phyloP scores from a whole-genome alignment of 192 early-diverging fungal genomes.

The Coemansia aciculifera region DNA sequence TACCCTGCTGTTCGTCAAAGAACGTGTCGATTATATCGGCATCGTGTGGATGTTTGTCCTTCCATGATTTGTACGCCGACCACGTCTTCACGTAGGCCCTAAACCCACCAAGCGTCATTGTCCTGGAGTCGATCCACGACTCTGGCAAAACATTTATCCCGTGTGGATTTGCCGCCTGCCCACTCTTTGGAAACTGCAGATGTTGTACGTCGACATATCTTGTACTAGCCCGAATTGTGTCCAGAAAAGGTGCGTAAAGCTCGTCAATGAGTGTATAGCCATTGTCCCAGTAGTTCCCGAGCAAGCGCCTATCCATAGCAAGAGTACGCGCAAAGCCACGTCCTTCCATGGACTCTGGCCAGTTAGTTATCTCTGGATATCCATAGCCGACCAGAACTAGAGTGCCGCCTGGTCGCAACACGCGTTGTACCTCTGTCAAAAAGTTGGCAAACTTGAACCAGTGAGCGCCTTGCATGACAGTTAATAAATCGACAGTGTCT shows the following conservation, averaged over 20 bases:
- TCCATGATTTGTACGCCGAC: conserved; percentile 40
- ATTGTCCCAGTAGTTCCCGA: conserved; percentile 23
- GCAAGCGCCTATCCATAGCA: conserved; percentile 11
- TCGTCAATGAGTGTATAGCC: conserved; percentile 21
- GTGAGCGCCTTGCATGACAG: conserved; percentile 45
- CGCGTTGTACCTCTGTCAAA: conserved; percentile 27
- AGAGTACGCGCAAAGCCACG: conserved; percentile 18
- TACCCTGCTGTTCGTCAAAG: conserved; percentile 18
- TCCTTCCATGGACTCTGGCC: conserved; percentile 19
- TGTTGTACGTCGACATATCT: conserved; percentile 15
- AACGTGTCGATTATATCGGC: conserved; percentile 16
- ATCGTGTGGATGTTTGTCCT: conserved; percentile 11
- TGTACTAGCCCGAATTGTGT: not conserved
- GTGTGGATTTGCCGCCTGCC: not conserved
- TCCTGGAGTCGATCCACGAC: conserved; percentile 20
- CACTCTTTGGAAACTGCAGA: conserved; percentile 10
- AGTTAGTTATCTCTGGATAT: conserved; percentile 23
- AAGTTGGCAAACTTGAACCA: conserved; percentile 29
- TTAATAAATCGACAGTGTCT: conserved; percentile 28
- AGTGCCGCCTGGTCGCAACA: conserved; percentile 38
- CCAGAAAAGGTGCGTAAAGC: conserved; percentile 12
- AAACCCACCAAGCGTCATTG: conserved; percentile 17
- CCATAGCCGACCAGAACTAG: conserved; percentile 37
- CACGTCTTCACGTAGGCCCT: conserved; percentile 33
- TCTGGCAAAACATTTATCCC: conserved; percentile 8